A percentile compares a stretch with the other conserved stretches of the same genome.
Evolutionary conservation across 139 green algal species (phyloP).

Genomic region (Coelastrella sp.): DNA sequence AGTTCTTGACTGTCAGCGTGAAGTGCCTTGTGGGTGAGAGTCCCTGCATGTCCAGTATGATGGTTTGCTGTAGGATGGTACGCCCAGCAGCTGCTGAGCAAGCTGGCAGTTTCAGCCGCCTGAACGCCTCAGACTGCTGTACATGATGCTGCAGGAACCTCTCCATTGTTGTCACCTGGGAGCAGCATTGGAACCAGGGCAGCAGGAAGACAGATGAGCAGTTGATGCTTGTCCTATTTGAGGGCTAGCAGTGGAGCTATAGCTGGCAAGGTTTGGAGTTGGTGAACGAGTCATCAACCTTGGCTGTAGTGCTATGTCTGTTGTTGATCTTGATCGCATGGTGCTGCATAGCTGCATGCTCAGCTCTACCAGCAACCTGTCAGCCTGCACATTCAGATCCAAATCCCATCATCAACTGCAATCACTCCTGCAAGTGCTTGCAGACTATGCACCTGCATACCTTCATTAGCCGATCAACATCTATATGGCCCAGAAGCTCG

Average conservation of each 20-base stretch:
- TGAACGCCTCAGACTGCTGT: conserved; percentile 45
- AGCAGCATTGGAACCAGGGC: not conserved
- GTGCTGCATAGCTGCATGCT: no score
- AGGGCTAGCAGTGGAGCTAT: no score
- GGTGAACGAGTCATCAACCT: no score
- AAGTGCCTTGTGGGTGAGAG: conserved; percentile 23
- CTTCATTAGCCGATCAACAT: conserved; percentile 32
- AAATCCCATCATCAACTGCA: no score
- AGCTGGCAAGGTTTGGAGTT: no score
- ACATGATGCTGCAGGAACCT: conserved; percentile 45
- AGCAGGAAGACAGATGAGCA: not conserved
- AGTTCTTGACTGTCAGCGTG: conserved; percentile 9
- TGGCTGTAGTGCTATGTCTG: no score
- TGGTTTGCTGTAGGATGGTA: conserved; percentile 12
- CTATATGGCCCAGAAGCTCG: conserved; percentile 42
- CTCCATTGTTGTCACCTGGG: conserved; percentile 45
- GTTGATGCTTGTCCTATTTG: not conserved
- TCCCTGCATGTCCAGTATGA: conserved; percentile 39
- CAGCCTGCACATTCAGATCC: no score
- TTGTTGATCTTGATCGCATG: no score
- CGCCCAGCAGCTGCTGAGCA: conserved; percentile 27
- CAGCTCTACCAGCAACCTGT: no score
- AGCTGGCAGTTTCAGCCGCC: conserved; percentile 30
- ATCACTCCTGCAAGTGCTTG: not conserved
- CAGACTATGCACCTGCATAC: not conserved